A percentile compares a stretch with the other conserved stretches of the same genome.
Evolutionary conservation across 495 filamentous ascomycete genomes (phyloP).

Genomic region (Talaromyces nanjingensis): DNA sequence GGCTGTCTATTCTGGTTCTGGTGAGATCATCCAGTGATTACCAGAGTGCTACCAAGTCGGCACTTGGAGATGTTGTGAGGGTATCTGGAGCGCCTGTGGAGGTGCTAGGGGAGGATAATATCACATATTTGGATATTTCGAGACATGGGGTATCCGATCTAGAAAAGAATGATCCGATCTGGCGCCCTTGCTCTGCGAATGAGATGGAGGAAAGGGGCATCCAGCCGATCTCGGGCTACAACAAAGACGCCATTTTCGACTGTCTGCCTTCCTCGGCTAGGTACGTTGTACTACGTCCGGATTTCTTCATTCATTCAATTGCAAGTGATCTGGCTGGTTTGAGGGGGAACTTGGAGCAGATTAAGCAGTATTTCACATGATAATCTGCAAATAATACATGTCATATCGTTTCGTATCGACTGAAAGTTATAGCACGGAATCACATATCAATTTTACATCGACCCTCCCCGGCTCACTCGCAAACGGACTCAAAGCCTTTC

Average conservation of each 20-base stretch:
- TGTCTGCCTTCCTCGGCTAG: background rate
- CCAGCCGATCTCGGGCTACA: background rate
- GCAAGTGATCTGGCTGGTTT: constrained; percentile 1
- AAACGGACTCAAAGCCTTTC: constrained; percentile 8
- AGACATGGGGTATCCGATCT: background rate
- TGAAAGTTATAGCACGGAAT: background rate
- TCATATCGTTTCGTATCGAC: background rate
- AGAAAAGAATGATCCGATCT: background rate
- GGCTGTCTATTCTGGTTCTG: background rate
- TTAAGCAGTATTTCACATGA: background rate
- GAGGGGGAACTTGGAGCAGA: background rate
- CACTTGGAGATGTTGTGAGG: background rate
- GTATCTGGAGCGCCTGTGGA: background rate
- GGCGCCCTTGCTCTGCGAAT: background rate
- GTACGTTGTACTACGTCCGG: constrained; percentile 7
- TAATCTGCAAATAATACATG: background rate
- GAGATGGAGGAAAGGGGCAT: background rate
- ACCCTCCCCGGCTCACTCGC: constrained; percentile 3
- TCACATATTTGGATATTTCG: background rate
- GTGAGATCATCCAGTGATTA: background rate
- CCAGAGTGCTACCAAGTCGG: background rate
- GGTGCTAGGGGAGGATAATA: background rate
- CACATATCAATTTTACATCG: constrained; percentile 4
- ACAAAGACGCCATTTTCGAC: background rate
- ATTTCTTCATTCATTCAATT: constrained; percentile 9